These are phyloP conservation scores for Mycosphaerella arachidis DNA, from an alignment of 2,329 filamentous ascomycete genomes.

Conservation along the genomic window DNA sequence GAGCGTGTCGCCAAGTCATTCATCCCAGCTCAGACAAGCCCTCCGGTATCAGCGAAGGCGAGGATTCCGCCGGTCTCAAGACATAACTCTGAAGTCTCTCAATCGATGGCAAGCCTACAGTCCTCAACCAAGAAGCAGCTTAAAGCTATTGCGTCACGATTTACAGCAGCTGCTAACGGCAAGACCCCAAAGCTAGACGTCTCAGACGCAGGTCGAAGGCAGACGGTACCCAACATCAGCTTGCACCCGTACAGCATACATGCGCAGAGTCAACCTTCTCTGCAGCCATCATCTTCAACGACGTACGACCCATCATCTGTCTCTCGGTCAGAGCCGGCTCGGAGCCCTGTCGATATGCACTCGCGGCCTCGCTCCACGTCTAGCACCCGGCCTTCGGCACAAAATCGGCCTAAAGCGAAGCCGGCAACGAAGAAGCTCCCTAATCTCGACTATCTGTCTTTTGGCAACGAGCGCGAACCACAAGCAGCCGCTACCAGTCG, in stretches of 20 bases:
- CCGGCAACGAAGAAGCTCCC: slow-evolving; percentile 21
- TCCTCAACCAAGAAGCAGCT: slow-evolving; percentile 44
- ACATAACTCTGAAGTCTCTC: slow-evolving; percentile 41
- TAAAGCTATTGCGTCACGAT: slow-evolving; percentile 46
- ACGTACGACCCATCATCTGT: slow-evolving; percentile 40
- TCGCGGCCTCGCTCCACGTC: slow-evolving; percentile 25
- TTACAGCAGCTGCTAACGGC: slow-evolving; percentile 32
- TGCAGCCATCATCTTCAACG: slow-evolving; percentile 39
- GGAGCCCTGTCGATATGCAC: slow-evolving; percentile 38
- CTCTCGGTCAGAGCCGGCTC: slow-evolving; percentile 45
- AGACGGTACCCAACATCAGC: slow-evolving; percentile 41
- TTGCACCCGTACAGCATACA: slow-evolving; percentile 46
- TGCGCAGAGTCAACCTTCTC: slow-evolving; percentile 46
- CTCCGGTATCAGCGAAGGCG: slow-evolving; percentile 10
- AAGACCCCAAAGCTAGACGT: slow-evolving; percentile 22
- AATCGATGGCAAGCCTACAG: slow-evolving; percentile 34
- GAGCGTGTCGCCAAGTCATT: slow-evolving; percentile 45
- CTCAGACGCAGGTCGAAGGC: slow-evolving; percentile 36
- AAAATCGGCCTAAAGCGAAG: slow-evolving; percentile 15
- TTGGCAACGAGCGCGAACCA: slow-evolving; percentile 36
- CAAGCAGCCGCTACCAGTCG: slow-evolving; percentile 6
- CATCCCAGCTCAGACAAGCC: slow-evolving; percentile 37
- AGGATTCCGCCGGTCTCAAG: slow-evolving; percentile 39
- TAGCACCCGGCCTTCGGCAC: slow-evolving; percentile 24
- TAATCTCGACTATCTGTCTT: slow-evolving; percentile 48